Evolutionary conservation across 129 eudicot species (phyloP).

Genomic region (Oenanthe sinensis): DNA sequence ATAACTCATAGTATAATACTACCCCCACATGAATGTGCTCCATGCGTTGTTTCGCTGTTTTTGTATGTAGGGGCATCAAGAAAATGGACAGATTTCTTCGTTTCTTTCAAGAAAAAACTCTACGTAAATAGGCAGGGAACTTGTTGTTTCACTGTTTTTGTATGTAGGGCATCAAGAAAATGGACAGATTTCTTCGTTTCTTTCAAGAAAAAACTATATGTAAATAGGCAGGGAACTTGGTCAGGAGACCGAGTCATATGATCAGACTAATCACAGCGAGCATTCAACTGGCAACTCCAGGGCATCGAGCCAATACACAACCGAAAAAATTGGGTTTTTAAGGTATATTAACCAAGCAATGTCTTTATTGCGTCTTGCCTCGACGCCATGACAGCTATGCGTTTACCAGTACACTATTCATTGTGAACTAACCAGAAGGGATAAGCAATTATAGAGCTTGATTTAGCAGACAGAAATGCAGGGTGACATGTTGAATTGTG

Average conservation of each 20-base stretch:
- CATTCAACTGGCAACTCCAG: too few relatives aligned
- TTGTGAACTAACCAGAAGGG: background rate
- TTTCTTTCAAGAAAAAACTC: background rate
- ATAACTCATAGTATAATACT: background rate
- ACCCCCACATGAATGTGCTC: conserved; percentile 1
- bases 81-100: background rate
- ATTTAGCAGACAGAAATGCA: background rate
- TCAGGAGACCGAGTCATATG: background rate
- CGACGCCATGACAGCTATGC: background rate
- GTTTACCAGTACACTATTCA: background rate
- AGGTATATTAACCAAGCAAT: too few relatives aligned
- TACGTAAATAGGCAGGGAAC: background rate
- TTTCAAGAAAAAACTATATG: background rate
- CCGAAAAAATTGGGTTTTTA: too few relatives aligned
- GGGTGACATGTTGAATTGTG: too few relatives aligned
- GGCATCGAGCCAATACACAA: too few relatives aligned
- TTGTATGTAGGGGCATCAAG: background rate
- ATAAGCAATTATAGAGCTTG: background rate
- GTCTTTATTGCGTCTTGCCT: background rate
- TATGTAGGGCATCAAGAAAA: background rate
- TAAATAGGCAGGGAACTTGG: background rate
- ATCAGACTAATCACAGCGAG: too few relatives aligned
- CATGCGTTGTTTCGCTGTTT: background rate
- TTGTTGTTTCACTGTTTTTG: too few relatives aligned
- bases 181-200: background rate